Evolutionary conservation across 805 yeast species (phyloP).

Genomic region (Yarrowia divulgata): DNA sequence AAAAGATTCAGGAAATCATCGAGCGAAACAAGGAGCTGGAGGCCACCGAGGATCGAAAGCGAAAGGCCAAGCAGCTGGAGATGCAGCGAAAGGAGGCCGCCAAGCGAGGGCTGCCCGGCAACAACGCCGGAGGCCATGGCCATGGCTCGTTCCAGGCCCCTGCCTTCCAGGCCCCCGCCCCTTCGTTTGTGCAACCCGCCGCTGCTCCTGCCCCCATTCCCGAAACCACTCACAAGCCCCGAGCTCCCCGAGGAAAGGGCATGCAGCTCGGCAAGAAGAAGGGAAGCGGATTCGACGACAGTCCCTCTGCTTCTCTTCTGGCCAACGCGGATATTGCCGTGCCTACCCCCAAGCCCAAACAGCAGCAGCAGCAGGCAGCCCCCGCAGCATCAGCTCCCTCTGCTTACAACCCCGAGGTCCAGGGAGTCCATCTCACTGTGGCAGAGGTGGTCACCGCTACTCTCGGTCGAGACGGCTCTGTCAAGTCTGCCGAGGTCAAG

Average conservation of each 20-base stretch:
- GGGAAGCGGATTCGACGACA: constrained; percentile 45
- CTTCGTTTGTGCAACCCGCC: constrained; percentile 34
- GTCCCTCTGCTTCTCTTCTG: constrained; percentile 50
- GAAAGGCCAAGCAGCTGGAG: constrained; percentile 82
- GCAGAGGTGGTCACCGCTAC: constrained; percentile 81
- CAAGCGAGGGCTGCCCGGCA: constrained; percentile 48
- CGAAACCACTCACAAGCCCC: constrained; percentile 43
- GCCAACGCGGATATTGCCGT: constrained; percentile 44
- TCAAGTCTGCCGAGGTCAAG: constrained; percentile 69
- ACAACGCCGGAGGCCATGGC: constrained; percentile 44
- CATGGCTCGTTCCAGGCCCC: constrained; percentile 40
- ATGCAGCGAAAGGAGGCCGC: constrained; percentile 61
- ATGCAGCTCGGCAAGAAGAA: constrained; percentile 74
- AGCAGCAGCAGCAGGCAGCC: constrained; percentile 23
- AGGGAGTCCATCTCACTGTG: constrained; percentile 76
- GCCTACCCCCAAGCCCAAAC: constrained; percentile 42
- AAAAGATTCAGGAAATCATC: constrained; percentile 96
- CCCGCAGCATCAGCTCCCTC: constrained; percentile 27
- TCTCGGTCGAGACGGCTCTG: constrained; percentile 80
- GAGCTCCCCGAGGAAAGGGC: constrained; percentile 68
- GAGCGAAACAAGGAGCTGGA: constrained; percentile 96
- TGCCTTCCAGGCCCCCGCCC: constrained; percentile 40
- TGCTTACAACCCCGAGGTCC: constrained; percentile 55
- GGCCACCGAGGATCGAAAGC: constrained; percentile 96
- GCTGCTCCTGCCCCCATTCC: constrained; percentile 40